Evolutionary conservation across 371 early-diverging fungal species (phyloP), one percentile per base, ranked within the genome.

Genomic region (Coelomomyces lativittatus): DNA sequence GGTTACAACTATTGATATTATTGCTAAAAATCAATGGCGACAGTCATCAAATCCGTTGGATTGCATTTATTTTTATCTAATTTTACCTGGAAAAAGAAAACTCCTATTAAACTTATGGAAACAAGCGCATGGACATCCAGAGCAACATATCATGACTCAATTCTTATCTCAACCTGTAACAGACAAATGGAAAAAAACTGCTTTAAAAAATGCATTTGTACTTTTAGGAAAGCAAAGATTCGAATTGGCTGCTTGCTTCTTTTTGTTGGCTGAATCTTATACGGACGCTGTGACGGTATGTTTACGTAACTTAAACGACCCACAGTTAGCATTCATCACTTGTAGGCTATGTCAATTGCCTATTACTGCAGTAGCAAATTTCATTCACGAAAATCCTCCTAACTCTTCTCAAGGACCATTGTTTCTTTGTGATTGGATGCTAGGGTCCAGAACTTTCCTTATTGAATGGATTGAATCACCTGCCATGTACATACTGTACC

Each of bases 181-280:
- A 28, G 74, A 79, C 1, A 63, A 87, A 39, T 91, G 92, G 92
- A 77, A 72, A 54, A 83, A 79, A 10, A 89, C 93, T 0, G 97
- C 97, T 1, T 61, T 82, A 9, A 97, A 97, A 59, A 97, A 97
- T 57, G 97, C 97, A 0, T 97, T 83, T 64, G 96, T 82, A 8
- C 59, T 96, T 27, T 63, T 97, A 23, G 90, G 96, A 50, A 87
- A 83, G 52, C 92, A 92, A 54, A 72, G 97, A 40, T 24, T 64
- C 77, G 83, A 82, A 38, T 87, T 91, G 51, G 91, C 96, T 0
- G 92, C 83, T 0, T 81, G 90, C 0, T 97, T 97, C 60, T 97
- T 97, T 53, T 55, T 97, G 48, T 67, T 97, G 12, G 92, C 79
- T 0, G 86, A 81, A 41, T 75, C 75, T 31, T 58, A 88, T 5